Evolutionary conservation across 305 asterid species (phyloP), one percentile per base, ranked within the genome.

Genomic region (Fraxinus baroniana): DNA sequence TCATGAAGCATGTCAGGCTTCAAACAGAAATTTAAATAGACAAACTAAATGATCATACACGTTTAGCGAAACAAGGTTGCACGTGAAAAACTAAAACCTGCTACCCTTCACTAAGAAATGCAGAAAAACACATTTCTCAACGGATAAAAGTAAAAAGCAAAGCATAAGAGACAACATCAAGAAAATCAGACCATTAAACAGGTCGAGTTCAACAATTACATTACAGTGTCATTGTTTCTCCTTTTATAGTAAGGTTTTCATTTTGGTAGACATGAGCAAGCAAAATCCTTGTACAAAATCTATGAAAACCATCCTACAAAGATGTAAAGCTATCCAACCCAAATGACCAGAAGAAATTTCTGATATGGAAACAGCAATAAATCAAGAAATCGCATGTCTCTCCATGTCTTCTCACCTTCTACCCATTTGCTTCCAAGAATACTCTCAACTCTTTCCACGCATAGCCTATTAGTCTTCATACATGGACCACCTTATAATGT

Each of bases 1-100:
- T 79, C 80, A 84, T 15, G 36, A 85, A 84, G 55, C 71, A 84
- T 37, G 55, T 77, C 85, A 83, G 80, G 64, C 26, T 26, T 74
- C 35, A 68, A 55, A 75, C 60, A 44, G 76, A 78, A 81, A 83
- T 35, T 66, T 80, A 82, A 36, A 57, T 79, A 79, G 35, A 64
- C n/a, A 64, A 64, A 64, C 35, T 13, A 64, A 49, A 74, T 17
- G 72, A 37, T 15, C 22, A n/a, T 13, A 57, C 68, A 64, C 1
- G 22, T 55, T 55, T 55, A 55, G 64, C 7, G n/a, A 64, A 64
- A 22, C 35, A 26, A 64, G 26, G 35, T 24, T 64, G 73, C 73
- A 64, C n/a, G 30, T 24, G 35, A 64, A 55, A 55, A 26, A 64
- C 68, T 57, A 57, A 64, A 64, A 64, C 33, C 28, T 57, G 68